Percentiles rank a stretch among this genome's conserved stretches.
Conservation (phyloP, 305 asterid genomes). For the Nicotiana rustica region DNA sequence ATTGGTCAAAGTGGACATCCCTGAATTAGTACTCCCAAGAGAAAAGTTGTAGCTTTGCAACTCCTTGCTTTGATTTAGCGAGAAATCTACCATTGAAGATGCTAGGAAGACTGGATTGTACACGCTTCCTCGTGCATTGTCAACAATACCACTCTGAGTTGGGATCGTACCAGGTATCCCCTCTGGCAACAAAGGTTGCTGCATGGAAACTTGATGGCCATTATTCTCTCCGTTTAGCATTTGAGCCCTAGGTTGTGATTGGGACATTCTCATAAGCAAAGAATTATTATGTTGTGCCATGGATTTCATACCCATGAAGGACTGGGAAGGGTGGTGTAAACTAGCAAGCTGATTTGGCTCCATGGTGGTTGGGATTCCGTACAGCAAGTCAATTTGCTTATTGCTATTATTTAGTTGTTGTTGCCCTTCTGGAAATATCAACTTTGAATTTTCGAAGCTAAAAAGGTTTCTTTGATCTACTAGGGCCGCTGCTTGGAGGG, state of each 20-base stretch:
- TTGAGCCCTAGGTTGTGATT: slow-evolving; percentile 56
- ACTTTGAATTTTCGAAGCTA: slow-evolving; percentile 72
- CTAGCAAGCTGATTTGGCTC: slow-evolving; percentile 79
- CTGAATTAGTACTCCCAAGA: slow-evolving; percentile 46
- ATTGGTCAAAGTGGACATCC: slow-evolving; percentile 45
- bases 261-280: slow-evolving; percentile 54
- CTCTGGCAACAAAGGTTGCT: slow-evolving; percentile 54
- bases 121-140: slow-evolving; percentile 44
- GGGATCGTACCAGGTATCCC: slow-evolving; percentile 46
- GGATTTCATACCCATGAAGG: slow-evolving; percentile 57
- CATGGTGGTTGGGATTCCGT: slow-evolving; percentile 92
- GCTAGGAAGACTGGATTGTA: slow-evolving; percentile 58
- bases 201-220: slow-evolving; percentile 48
- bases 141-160: slow-evolving; percentile 50
- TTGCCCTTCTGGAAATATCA: slow-evolving; percentile 62
- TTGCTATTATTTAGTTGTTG: slow-evolving; percentile 52
- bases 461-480: slow-evolving; percentile 75
- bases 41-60: slow-evolving; percentile 49
- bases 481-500: slow-evolving; percentile 70
- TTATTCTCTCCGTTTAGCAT: slow-evolving; percentile 47
- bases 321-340: slow-evolving; percentile 65
- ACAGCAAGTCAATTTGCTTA: slow-evolving; percentile 76
- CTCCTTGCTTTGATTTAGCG: slow-evolving; percentile 50
- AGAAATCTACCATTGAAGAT: slow-evolving; percentile 61
- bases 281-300: slow-evolving; percentile 50